Evolutionary conservation across 2,329 filamentous ascomycete species (phyloP).

Genomic region (Apiospora saccharicola): DNA sequence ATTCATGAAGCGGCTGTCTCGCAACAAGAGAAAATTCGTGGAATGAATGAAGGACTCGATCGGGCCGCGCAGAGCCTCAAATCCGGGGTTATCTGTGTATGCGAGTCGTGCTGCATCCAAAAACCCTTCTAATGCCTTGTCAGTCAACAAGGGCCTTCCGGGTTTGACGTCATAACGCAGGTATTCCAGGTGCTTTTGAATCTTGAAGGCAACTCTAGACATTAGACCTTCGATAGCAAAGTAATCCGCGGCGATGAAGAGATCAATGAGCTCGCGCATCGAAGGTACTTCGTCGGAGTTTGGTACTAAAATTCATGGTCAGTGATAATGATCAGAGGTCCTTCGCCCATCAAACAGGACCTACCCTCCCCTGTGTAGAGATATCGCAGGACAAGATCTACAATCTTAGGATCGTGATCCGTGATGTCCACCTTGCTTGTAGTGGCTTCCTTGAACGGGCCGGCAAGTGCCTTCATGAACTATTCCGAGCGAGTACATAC

Average conservation of each 20-base stretch:
- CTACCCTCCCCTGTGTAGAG: background rate
- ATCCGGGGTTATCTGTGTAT: background rate
- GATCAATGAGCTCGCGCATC: background rate
- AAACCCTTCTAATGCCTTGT: background rate
- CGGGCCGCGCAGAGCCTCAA: background rate
- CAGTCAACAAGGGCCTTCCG: fast-evolving
- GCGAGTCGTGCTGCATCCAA: background rate
- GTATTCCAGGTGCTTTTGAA: background rate
- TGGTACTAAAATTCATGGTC: background rate
- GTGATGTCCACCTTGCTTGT: background rate
- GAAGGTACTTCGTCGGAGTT: background rate
- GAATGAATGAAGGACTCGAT: background rate
- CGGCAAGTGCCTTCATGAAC: constrained; percentile 26
- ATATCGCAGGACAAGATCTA: background rate
- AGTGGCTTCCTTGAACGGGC: constrained; percentile 6
- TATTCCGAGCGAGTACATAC: constrained; percentile 24
- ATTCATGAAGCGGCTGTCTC: background rate
- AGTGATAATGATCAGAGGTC: background rate
- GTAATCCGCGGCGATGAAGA: background rate
- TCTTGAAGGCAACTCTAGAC: too few species aligned
- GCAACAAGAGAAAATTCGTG: fast-evolving
- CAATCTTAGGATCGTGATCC: background rate
- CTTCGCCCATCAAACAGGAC: background rate
- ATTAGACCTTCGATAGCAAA: fast-evolving
- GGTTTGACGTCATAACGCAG: too few species aligned